Evolutionary conservation across 768 basidiomycete species (phyloP).

Genomic region (Collybia sordida): DNA sequence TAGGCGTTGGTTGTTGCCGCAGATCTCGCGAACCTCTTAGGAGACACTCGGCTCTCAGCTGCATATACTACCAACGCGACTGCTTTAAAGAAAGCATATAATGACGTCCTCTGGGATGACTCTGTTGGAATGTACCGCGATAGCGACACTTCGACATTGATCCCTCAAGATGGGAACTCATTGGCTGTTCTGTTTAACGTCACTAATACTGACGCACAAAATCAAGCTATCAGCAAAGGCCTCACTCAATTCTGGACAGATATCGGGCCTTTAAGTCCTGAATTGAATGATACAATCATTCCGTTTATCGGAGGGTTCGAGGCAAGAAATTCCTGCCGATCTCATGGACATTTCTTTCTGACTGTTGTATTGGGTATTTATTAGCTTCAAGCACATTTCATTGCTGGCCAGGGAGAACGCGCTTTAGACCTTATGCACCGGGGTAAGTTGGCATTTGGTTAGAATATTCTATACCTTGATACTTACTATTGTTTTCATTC

Average conservation of each 20-base stretch:
- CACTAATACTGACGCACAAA: constrained; percentile 36
- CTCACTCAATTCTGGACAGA: constrained; percentile 48
- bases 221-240: constrained; percentile 39
- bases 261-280: constrained; percentile 46
- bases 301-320: constrained; percentile 54
- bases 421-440: constrained; percentile 45
- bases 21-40: constrained; percentile 31
- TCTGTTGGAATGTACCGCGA: constrained; percentile 45
- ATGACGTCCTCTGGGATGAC: constrained; percentile 43
- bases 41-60: constrained; percentile 19
- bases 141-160: constrained; percentile 38
- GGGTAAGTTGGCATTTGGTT: constrained; percentile 13
- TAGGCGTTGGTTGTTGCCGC: constrained; percentile 34
- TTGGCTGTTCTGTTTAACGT: constrained; percentile 47
- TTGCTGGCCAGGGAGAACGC: constrained; percentile 40
- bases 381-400: constrained; percentile 51
- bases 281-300: constrained; percentile 50
- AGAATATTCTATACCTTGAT: neutral
- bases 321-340: constrained; percentile 20
- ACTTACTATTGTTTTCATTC: neutral
- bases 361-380: neutral
- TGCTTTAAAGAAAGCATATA: constrained; percentile 38
- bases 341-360: neutral
- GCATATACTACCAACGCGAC: constrained; percentile 33
- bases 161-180: constrained; percentile 51